Base-by-base conservation (phyloP, 768 basidiomycete species). In the Mycena epipterygia region DNA sequence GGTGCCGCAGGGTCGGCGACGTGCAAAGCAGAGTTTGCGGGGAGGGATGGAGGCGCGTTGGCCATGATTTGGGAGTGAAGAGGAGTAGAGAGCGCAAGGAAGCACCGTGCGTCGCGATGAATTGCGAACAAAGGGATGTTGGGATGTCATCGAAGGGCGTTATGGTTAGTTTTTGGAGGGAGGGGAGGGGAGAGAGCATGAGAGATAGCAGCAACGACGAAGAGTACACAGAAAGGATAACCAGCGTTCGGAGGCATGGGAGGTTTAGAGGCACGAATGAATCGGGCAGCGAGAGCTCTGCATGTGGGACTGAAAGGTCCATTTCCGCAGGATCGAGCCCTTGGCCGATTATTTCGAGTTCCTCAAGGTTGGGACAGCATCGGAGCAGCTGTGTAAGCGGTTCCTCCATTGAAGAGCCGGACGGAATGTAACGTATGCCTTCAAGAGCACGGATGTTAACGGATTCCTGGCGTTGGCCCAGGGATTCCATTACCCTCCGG, bases 91-190 rank as follows among this genome's bases (percentile, higher is more conserved):
- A 91, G 16, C 83, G 84, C 55, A 95, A 85, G 5, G 75, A 75
- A 39, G 75, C 69, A 14, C 93, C 93, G 73, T 95, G 93, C 4
- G 79, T 78, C 1, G 82, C 75, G 33, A 95, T 89, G 72, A 95
- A 88, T 48, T 79, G 81, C 0, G 91, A 87, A 16, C 87, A 83
- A 37, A 90, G 84, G 6, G 92, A 87, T 27, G 81, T 78, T 17
- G 91, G 87, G 17, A 91, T 75, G 73, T 93, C 92, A 64, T 93
- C 87, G 74, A 92, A 93, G 2, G 93, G 93, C 1, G 93, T 94
- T 41, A 95, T 77, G 17, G 87, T 90, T 23, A 95, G 82, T 72
- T 89, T 90, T 37, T 78, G 84, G 46, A 96, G 82, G 4, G 85
- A 80, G 5, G 92, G 94, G 17, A 96, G 87, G 0, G 88, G 78